phyloP scores from a whole-genome alignment of 176 grass and related monocot genomes.

The Puccinellia tenuiflora region DNA sequence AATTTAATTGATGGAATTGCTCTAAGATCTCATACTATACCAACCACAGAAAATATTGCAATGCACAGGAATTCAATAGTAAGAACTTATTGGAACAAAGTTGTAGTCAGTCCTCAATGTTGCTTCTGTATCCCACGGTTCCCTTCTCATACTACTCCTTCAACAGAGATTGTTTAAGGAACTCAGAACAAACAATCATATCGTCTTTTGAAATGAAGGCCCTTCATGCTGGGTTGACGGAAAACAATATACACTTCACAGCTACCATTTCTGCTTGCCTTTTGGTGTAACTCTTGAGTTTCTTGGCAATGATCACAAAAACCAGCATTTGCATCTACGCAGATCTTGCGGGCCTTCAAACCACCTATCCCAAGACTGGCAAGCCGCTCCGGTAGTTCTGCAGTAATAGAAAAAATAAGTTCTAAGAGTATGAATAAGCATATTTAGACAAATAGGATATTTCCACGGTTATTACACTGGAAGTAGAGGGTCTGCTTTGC shows the following conservation, averaged over 20 bases:
- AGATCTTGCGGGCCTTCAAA: constrained; percentile 82
- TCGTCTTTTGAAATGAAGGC: background rate
- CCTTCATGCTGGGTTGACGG: background rate
- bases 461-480: constrained; percentile 51
- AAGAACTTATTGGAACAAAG: background rate
- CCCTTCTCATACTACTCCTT: background rate
- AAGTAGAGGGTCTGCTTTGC: constrained; percentile 71
- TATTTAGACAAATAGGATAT: background rate
- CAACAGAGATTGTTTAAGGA: background rate
- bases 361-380: constrained; percentile 71
- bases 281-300: background rate
- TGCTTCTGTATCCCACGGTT: background rate
- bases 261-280: background rate
- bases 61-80: background rate
- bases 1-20: background rate
- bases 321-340: constrained; percentile 69
- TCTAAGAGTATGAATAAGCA: background rate
- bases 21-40: background rate
- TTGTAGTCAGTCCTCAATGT: background rate
- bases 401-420: background rate
- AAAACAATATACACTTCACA: constrained; percentile 7
- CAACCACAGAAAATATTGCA: background rate
- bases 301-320: constrained; percentile 47
- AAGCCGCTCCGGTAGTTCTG: constrained; percentile 60
- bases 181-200: background rate